phyloP scores from a whole-genome alignment of 257 asterid species.

The Gentiana straminea region DNA sequence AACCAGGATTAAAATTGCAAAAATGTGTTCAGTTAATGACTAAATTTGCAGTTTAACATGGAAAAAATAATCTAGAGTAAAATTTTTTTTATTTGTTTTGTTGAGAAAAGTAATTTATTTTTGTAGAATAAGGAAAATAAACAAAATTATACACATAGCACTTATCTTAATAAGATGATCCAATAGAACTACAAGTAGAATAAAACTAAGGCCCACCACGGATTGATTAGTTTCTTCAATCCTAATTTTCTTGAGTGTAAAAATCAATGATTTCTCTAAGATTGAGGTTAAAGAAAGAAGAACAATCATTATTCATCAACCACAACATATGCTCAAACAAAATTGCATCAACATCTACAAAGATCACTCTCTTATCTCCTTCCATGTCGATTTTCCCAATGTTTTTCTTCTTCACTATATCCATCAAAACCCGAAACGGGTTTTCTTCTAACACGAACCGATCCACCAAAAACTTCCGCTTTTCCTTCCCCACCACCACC shows the following conservation, averaged over 20 bases:
- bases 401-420: constrained; percentile 19
- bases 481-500: constrained; percentile 33
- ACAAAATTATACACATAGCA: too few relatives aligned
- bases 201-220: background rate
- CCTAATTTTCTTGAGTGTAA: constrained; percentile 27
- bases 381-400: constrained; percentile 8
- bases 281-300: constrained; percentile 34
- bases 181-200: too few relatives aligned
- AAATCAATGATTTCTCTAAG: constrained; percentile 32
- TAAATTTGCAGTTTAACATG: too few relatives aligned
- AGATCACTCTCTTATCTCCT: constrained; percentile 20
- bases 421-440: constrained; percentile 23
- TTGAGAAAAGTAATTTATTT: too few relatives aligned
- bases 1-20: too few relatives aligned
- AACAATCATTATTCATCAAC: constrained; percentile 35
- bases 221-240: background rate
- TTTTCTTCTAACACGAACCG: constrained; percentile 24
- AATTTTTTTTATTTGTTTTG: too few relatives aligned
- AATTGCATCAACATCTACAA: constrained; percentile 33
- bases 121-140: too few relatives aligned
- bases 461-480: constrained; percentile 28
- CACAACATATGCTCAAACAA: constrained; percentile 39
- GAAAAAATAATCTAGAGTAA: too few relatives aligned
- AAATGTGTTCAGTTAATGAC: too few relatives aligned
- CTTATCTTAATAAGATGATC: too few relatives aligned